A percentile compares a stretch with the other conserved stretches of the same genome.
Conservation (phyloP, 352 stramenopile genomes). For the Phytophthora podocarpi region DNA sequence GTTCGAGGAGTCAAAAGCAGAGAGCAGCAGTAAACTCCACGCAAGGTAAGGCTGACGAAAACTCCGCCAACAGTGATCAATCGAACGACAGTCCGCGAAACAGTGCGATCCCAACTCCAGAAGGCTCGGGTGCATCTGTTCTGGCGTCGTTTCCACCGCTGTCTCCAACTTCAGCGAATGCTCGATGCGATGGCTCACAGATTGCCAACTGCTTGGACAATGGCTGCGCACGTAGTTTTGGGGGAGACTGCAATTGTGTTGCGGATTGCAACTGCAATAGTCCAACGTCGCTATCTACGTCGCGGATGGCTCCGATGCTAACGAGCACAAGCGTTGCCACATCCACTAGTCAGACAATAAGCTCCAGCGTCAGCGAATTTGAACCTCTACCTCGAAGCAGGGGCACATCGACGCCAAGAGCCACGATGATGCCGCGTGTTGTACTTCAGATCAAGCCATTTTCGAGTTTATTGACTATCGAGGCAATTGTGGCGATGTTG, state of each 20-base stretch:
- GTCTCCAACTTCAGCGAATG: constrained; percentile 20
- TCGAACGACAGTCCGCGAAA: constrained; percentile 18
- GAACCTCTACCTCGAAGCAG: constrained; percentile 1
- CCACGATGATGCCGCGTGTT: constrained; percentile 33
- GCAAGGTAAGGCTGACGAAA: constrained; percentile 2
- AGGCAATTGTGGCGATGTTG: constrained; percentile 50
- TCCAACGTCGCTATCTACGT: constrained; percentile 27
- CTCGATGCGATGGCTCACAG: constrained; percentile 41
- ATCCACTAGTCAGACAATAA: constrained; percentile 11
- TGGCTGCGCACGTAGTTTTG: constrained; percentile 68
- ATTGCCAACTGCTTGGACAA: constrained; percentile 69
- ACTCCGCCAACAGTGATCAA: constrained; percentile 16
- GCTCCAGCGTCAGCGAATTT: constrained; percentile 7
- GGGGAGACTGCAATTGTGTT: constrained; percentile 66
- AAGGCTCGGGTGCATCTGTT: constrained; percentile 8
- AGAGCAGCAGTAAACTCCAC: neutral
- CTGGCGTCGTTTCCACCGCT: constrained; percentile 22
- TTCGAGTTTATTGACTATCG: constrained; percentile 26
- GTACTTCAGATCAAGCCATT: constrained; percentile 40
- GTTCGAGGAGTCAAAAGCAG: constrained; percentile 39
- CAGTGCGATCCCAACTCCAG: constrained; percentile 14
- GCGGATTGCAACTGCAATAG: constrained; percentile 57
- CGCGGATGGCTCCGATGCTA: constrained; percentile 16
- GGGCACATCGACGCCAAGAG: constrained; percentile 5
- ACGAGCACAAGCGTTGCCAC: constrained; percentile 20